Base-by-base conservation (phyloP, 257 asterid genomes). In the Paraleonurus japonicus region DNA sequence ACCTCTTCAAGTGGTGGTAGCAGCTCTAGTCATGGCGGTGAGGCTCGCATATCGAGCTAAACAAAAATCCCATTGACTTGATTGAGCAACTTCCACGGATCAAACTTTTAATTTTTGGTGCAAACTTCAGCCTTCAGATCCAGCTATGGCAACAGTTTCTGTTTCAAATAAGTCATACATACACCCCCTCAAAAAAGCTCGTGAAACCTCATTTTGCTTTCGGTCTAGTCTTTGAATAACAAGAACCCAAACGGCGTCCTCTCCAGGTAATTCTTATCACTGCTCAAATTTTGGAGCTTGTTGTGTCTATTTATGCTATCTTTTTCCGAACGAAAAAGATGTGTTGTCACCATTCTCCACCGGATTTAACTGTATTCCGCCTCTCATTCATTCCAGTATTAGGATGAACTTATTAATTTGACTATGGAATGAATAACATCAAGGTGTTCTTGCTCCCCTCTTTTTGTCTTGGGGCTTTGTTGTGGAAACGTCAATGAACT, bases 381-480 rank as follows among this genome's bases (percentile, higher is more conserved):
- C 79, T 76, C 68, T 77, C 62, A 41, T 72, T 60, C 77, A 67
- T 78, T 76, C 75, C 79, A 54, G 47, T 24, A 64, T 61, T 60
- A 63, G 74, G 75, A 76, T 60, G 79, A 81, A 71, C 75, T 81
- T 74, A 69, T 79, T 71, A 70, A 74, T 71, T 85, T 71, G 77
- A 43, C 77, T 55, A 62, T 75, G 80, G 85, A 75, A 79, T 72
- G 87, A 69, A 79, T 67, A 72, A 79, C 60, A 68, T 74, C 80
- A 72, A 73, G 81, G 80, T 70, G 73, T 77, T 76, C 71, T 72
- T 79, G 62, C 60, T 79, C 71, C 81, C 80, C 83, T 51, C 61
- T 78, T 37, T 65, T 39, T 65, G 76, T 73, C 62, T 75, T 68
- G 86, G 90, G 87, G 87, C 81, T 82, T 80, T 80, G 76, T 84